phyloP scores from a whole-genome alignment of 768 basidiomycete species.

The Tricholoma terreum region DNA sequence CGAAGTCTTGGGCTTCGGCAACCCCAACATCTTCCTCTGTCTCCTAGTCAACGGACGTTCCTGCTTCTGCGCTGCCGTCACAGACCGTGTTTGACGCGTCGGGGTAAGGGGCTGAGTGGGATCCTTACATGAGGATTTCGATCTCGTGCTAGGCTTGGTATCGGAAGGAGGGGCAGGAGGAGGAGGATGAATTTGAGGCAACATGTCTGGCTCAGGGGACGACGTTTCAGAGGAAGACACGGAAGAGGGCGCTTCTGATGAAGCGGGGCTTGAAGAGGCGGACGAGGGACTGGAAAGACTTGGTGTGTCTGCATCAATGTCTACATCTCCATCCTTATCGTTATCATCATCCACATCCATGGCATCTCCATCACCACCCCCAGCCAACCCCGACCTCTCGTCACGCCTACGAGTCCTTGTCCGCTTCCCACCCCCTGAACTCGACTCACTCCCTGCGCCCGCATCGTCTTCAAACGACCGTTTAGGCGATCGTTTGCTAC shows the following conservation, averaged over 20 bases:
- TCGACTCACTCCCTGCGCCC: background rate
- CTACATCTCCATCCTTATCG: conserved; percentile 8
- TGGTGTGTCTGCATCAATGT: conserved; percentile 7
- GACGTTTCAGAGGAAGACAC: conserved; percentile 21
- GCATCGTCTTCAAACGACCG: background rate
- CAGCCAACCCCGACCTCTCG: background rate
- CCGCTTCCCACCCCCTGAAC: conserved; percentile 2
- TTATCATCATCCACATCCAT: conserved; percentile 15
- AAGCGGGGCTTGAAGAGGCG: conserved; percentile 10
- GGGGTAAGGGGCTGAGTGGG: background rate
- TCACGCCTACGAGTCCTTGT: background rate
- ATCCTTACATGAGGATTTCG: too few relatives aligned
- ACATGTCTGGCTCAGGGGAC: conserved; percentile 22
- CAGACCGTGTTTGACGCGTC: background rate
- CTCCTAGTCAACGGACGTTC: conserved; percentile 56
- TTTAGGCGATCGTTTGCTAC: background rate
- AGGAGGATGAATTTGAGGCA: background rate
- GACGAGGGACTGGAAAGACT: conserved; percentile 11
- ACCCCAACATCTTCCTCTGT: conserved; percentile 64
- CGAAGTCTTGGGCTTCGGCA: conserved; percentile 52
- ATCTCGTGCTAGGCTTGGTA: background rate
- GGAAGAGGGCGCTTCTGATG: conserved; percentile 19
- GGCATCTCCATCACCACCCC: conserved; percentile 4
- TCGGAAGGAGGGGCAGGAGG: background rate
- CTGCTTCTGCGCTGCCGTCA: conserved; percentile 2